Evolutionary conservation across 768 basidiomycete genomes (phyloP), one percentile per base, ranked within the genome.

Genomic region (Coprinellus micaceus): DNA sequence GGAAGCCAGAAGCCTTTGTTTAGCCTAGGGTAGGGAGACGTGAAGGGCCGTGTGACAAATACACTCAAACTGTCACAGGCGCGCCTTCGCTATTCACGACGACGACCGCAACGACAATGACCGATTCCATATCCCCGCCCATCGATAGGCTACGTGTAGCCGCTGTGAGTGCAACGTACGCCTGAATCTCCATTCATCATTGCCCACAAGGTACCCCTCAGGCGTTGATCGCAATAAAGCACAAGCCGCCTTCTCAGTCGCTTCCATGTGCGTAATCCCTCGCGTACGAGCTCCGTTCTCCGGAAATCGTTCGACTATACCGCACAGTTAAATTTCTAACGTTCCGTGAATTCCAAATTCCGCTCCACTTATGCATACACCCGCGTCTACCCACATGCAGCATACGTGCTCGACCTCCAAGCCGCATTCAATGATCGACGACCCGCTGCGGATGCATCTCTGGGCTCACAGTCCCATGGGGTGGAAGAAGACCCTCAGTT

Each of bases 211-310:
- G 13, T 43, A 6, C 21, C 12, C 22, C 43, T 17, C 9, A 83
- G 81, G 81, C 80, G 10, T 61, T 83, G 24, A 66, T 71, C 21
- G 74, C 76, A 9, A 66, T 82, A 28, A 75, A 71, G 66, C 71
- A 70, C 64, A 81, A 78, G 56, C 79, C 80, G 25, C 52, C 64
- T 17, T 60, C 69, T 22, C 71, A 76, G 59, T 77, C 78, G 10
- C 69, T 70, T 58, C 58, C 69, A 49, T 71, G 82, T 81, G 59
- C 41, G 74, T 60, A 45, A 45, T 33, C 13, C n/a, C 21, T 13
- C 44, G 33, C 33, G 33, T 33, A 33, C 33, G 33, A 33, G n/a
- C n/a, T 13, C 33, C 33, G 33, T 33, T 33, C 33, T 33, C 33
- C 33, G 33, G 33, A 33, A 6, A 33, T 6, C 13, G 6, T 33